Percentiles rank a stretch among this genome's conserved stretches.
Evolutionary conservation across 164 flowering plant genomes (phyloP).

Genomic region (Sedum album): DNA sequence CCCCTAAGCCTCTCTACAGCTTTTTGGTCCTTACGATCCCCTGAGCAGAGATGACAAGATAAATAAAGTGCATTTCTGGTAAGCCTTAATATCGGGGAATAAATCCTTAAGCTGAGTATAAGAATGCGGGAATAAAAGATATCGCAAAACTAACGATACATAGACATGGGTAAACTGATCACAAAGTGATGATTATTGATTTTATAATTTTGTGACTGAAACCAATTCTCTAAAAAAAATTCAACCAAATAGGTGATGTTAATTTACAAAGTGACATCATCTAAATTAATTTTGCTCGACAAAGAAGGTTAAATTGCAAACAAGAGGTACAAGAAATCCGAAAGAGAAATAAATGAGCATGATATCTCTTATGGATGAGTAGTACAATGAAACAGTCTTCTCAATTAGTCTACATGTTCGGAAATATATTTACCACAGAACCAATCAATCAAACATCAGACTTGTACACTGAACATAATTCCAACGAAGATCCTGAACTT

Average conservation of each 20-base stretch:
- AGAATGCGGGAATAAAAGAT: background rate
- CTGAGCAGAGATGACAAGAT: slow-evolving; percentile 21
- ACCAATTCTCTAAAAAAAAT: background rate
- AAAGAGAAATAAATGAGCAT: background rate
- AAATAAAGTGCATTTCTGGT: background rate
- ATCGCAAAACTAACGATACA: background rate
- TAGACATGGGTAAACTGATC: background rate
- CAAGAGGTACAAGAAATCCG: background rate
- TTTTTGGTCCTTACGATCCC: slow-evolving; percentile 75
- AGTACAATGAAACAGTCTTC: background rate
- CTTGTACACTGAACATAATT: background rate
- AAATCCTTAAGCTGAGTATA: background rate
- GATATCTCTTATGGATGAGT: background rate
- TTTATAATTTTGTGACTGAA: background rate
- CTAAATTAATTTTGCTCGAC: background rate
- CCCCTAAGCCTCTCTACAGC: slow-evolving; percentile 15
- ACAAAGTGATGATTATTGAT: background rate
- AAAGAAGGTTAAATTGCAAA: background rate
- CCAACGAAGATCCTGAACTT: background rate
- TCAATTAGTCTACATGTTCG: background rate
- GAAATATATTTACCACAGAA: background rate
- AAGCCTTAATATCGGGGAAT: too few relatives aligned
- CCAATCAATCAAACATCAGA: background rate
- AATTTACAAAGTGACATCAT: background rate
- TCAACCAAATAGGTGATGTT: background rate